Conservation (phyloP, 2,329 filamentous ascomycete genomes). For the Epichloe brachyelytri region DNA sequence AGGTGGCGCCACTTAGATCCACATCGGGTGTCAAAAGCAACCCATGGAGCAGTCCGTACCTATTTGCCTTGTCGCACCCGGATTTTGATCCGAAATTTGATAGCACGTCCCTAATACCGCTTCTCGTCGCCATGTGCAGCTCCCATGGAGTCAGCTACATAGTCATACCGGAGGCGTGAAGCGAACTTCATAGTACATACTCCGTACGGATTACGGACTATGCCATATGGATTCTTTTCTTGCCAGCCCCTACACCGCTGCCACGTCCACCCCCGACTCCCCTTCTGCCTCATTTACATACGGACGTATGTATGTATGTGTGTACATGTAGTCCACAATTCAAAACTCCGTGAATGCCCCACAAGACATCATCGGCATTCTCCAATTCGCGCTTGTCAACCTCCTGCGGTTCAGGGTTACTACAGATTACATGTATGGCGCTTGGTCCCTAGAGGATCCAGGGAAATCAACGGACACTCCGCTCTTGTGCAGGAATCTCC, state of each 20-base stretch:
- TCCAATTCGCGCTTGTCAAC: not conserved
- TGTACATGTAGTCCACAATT: not conserved
- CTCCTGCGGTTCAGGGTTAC: not conserved
- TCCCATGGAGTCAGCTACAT: not conserved
- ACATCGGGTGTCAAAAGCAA: not conserved
- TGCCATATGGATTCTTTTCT: not conserved
- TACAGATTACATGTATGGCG: not conserved
- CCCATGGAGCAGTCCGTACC: not conserved
- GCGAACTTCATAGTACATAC: too few species aligned
- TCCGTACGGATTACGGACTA: too few species aligned
- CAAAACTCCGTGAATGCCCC: not conserved
- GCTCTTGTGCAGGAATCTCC: not conserved
- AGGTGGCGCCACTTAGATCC: too few species aligned
- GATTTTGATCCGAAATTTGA: not conserved
- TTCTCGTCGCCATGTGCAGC: not conserved
- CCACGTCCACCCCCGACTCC: not conserved
- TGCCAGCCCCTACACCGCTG: not conserved
- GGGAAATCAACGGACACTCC: not conserved
- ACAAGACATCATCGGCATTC: not conserved
- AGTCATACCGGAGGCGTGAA: too few species aligned
- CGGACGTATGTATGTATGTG: too few species aligned
- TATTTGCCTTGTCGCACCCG: not conserved
- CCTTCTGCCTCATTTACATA: not conserved
- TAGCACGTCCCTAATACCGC: not conserved
- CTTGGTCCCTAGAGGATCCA: not conserved